Evolutionary conservation across 495 filamentous ascomycete genomes (phyloP).

Genomic region (Penicillium roqueforti): DNA sequence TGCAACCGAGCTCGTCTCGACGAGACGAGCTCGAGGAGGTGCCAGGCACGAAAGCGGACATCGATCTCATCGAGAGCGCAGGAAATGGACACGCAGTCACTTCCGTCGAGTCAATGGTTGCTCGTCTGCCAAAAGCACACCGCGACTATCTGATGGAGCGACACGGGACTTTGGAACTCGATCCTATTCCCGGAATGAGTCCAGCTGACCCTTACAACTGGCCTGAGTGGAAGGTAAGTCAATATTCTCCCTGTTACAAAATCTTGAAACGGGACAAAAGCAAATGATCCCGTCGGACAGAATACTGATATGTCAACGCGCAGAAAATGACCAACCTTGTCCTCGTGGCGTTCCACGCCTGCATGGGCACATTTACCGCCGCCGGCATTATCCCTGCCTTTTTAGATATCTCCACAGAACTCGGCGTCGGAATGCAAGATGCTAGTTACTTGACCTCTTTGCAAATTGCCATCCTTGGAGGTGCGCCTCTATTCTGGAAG

Average conservation of each 20-base stretch:
- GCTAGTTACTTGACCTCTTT: slow-evolving; percentile 50
- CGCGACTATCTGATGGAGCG: slow-evolving; percentile 49
- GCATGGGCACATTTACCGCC: slow-evolving; percentile 54
- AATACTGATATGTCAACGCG: slow-evolving; percentile 9
- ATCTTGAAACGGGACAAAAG: neutral
- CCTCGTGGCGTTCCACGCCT: slow-evolving; percentile 52
- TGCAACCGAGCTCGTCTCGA: slow-evolving; percentile 21
- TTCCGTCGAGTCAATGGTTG: slow-evolving; percentile 30
- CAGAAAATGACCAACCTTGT: slow-evolving; percentile 53
- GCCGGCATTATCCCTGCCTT: slow-evolving; percentile 51
- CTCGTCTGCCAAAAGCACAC: slow-evolving; percentile 36
- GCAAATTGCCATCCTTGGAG: slow-evolving; percentile 48
- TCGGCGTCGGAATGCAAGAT: slow-evolving; percentile 35
- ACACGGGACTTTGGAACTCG: slow-evolving; percentile 52
- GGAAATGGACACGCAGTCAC: slow-evolving; percentile 25
- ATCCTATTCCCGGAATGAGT: slow-evolving; percentile 47
- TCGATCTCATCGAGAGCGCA: slow-evolving; percentile 34
- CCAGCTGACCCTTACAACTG: slow-evolving; percentile 55
- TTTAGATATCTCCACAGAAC: slow-evolving; percentile 39
- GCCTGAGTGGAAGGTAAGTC: slow-evolving; percentile 51
- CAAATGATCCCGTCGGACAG: neutral
- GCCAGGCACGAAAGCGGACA: slow-evolving; percentile 24
- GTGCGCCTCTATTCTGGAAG: slow-evolving; percentile 51
- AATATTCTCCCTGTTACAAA: neutral
- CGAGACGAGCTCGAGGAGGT: slow-evolving; percentile 11